phyloP scores from a whole-genome alignment of 257 asterid species.

The Datura wrightii region DNA sequence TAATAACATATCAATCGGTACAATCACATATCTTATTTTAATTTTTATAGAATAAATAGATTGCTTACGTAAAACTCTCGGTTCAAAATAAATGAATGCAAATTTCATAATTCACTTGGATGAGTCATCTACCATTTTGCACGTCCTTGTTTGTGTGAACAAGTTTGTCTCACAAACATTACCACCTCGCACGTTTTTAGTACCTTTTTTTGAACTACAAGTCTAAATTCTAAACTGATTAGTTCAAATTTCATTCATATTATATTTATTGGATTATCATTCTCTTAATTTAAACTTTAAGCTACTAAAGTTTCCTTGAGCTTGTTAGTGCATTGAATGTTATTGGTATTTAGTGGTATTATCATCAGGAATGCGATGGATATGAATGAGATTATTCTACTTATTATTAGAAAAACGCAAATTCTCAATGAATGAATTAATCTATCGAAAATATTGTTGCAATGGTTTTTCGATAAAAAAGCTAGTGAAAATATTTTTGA shows the following conservation, averaged over 20 bases:
- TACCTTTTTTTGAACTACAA: neutral
- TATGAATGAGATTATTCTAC: too few species aligned
- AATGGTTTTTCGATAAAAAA: too few species aligned
- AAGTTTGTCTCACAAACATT: constrained; percentile 6
- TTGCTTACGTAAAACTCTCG: too few species aligned
- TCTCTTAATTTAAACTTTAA: neutral
- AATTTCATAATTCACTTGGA: neutral
- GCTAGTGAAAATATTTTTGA: too few species aligned
- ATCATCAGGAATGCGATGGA: too few species aligned
- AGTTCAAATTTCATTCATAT: neutral
- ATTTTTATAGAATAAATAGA: too few species aligned
- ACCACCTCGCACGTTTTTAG: neutral
- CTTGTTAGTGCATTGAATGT: neutral
- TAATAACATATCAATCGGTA: too few species aligned
- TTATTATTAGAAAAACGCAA: too few species aligned
- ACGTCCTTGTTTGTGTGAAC: neutral
- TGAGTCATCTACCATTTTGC: neutral
- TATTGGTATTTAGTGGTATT: neutral
- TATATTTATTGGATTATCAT: neutral
- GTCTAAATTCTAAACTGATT: neutral
- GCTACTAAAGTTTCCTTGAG: neutral
- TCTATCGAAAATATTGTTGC: too few species aligned
- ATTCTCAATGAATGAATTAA: too few species aligned
- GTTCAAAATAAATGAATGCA: too few species aligned
- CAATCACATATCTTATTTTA: too few species aligned